phyloP scores from a whole-genome alignment of 495 filamentous ascomycete species.

The Aspergillus affinis region DNA sequence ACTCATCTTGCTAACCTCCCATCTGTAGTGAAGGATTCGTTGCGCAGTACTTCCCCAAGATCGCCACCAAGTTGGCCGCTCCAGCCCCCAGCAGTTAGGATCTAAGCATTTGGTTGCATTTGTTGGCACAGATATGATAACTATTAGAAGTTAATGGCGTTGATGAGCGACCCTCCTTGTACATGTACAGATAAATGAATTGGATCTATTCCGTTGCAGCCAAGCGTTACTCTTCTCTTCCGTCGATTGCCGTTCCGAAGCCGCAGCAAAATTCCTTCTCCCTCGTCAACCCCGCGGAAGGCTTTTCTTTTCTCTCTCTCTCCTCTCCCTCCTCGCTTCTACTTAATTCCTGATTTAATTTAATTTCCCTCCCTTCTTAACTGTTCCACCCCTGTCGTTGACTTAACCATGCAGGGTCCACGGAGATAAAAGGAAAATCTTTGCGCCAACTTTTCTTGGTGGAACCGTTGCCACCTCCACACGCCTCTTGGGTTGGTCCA shows the following conservation, averaged over 20 bases:
- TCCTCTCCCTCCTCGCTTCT: not conserved
- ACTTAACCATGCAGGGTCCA: not conserved
- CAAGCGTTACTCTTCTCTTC: not conserved
- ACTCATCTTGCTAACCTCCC: slow-evolving; percentile 14
- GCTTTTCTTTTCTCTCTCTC: not conserved
- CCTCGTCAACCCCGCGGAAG: too few relatives aligned
- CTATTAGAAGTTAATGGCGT: too few relatives aligned
- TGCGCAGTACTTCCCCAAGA: slow-evolving; percentile 52
- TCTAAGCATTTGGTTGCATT: not conserved
- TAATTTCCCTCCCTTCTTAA: not conserved
- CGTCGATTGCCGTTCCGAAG: not conserved
- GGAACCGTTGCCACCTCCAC: not conserved
- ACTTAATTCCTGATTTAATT: not conserved
- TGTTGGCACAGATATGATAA: not conserved
- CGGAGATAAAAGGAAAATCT: too few relatives aligned
- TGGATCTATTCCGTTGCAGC: not conserved
- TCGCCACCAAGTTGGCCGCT: slow-evolving; percentile 40
- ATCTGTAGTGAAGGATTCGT: slow-evolving; percentile 45
- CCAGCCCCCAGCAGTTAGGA: not conserved
- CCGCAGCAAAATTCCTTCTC: too few relatives aligned
- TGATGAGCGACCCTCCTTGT: too few relatives aligned
- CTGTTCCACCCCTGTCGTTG: too few relatives aligned
- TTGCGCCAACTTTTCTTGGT: not conserved
- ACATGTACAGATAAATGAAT: too few relatives aligned
- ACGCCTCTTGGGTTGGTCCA: not conserved